These are phyloP conservation scores for Talaromyces verruculosus DNA, from an alignment of 2,329 filamentous ascomycete species.

Conservation along the genomic window DNA sequence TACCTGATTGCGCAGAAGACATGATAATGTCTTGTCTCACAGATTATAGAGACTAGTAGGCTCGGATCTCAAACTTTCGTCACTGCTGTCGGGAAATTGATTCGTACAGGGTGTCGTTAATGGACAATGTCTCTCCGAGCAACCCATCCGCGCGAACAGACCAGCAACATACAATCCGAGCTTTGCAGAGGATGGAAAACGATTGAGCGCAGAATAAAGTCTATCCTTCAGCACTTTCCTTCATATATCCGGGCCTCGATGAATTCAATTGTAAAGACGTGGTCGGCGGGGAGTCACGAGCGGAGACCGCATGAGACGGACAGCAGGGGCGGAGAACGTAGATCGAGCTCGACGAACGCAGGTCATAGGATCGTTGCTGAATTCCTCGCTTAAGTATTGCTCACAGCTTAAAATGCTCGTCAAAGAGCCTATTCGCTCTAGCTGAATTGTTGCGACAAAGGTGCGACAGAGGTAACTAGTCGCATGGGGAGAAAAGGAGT, in stretches of 20 bases:
- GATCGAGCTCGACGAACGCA: background rate
- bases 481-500: constrained; percentile 14
- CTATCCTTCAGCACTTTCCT: background rate
- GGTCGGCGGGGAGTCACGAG: constrained; percentile 5
- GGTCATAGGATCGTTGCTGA: background rate
- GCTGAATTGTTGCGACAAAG: background rate
- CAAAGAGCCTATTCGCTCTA: background rate
- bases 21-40: constrained; percentile 8
- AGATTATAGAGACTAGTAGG: background rate
- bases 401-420: background rate
- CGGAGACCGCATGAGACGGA: constrained; percentile 1
- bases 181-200: background rate
- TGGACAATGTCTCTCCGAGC: constrained; percentile 8
- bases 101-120: constrained; percentile 13
- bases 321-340: constrained; percentile 3
- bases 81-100: background rate
- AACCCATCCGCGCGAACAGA: constrained; percentile 12
- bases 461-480: constrained; percentile 6
- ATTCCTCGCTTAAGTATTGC: background rate
- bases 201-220: background rate
- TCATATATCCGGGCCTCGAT: background rate
- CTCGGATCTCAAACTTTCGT: background rate
- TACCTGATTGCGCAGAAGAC: constrained; percentile 5
- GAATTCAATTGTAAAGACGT: background rate
- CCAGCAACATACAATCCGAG: background rate